These are phyloP conservation scores for Closterium sp. DNA, from an alignment of 139 green algal genomes.

Conservation along the genomic window DNA sequence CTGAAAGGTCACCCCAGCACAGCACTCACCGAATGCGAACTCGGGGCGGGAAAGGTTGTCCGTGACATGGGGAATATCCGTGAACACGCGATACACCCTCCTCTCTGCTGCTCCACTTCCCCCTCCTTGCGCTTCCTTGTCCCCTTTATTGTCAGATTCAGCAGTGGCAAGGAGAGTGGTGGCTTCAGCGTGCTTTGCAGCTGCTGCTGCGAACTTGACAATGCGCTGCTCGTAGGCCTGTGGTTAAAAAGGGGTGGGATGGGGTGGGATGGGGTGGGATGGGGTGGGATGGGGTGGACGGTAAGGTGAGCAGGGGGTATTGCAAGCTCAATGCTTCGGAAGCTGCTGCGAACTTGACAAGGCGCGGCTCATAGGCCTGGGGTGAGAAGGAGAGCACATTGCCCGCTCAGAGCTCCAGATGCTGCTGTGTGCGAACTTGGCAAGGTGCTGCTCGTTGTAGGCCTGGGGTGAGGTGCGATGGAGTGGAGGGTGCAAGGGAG, in stretches of 20 bases:
- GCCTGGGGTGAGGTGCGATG: too few species aligned
- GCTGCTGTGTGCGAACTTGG: too few species aligned
- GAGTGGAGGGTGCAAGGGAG: too few species aligned
- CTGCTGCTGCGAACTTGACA: background rate
- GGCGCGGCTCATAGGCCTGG: too few species aligned
- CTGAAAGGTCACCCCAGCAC: too few species aligned
- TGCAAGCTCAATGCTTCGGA: too few species aligned
- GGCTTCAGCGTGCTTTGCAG: background rate
- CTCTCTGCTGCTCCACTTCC: background rate
- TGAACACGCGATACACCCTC: background rate
- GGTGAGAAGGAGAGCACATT: too few species aligned
- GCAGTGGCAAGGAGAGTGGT: background rate
- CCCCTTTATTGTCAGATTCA: background rate
- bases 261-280: background rate
- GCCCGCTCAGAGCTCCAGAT: too few species aligned
- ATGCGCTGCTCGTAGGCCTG: background rate
- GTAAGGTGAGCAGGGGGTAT: too few species aligned
- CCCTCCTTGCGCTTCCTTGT: background rate
- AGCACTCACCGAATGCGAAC: too few species aligned
- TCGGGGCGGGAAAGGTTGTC: background rate
- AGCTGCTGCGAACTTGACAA: too few species aligned
- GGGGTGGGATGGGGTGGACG: background rate
- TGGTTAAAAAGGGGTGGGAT: background rate
- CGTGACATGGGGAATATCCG: background rate
- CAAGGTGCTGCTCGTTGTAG: too few species aligned